Evolutionary conservation across 805 yeast species (phyloP), one percentile per base, ranked within the genome.

Genomic region (Kodamaea hsintzibuensis): DNA sequence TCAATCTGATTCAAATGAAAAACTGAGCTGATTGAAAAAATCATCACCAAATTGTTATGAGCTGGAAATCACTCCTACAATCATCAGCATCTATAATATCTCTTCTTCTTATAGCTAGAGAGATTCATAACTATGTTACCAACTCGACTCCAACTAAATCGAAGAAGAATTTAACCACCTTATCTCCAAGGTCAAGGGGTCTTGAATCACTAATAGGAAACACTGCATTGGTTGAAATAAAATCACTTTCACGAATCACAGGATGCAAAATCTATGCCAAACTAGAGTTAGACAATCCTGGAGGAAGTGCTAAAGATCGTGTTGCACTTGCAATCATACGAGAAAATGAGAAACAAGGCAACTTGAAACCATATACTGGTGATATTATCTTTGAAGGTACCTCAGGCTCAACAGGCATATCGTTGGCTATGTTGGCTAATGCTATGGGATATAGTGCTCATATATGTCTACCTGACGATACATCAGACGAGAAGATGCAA

Each of bases 401-500:
- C 0, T 86, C 95, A 9, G 99, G 99, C 0, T 91, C 98, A 0
- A 93, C 99, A 0, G 99, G 99, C 2, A 95, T 95, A 10, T 89
- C 97, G 1, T 81, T 93, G 61, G 97, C 98, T 0, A 83, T 91
- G 70, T 78, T 95, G n/a, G 89, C 96, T 57, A 84, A 91, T 60
- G 88, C 97, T 0, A 68, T 89, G 50, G 99, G 99, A 0, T 92
- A 92, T 67, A 83, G 81, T 17, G 89, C 97, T 0, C 97, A 91
- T 63, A 95, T 93, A n/a, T 92, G 96, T 49, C 74, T 95, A 7
- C 98, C 98, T 0, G 95, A 91, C 65, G 99, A 93, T 63, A 95
- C 98, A 0, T 86, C 96, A 0, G 76, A 76, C 1, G 99, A 93
- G 61, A 93, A 93, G 64, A 66, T 93, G 19, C 84, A 82, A 50